phyloP scores from a whole-genome alignment of 2,329 filamentous ascomycete species.

The Microsporum ferrugineum region DNA sequence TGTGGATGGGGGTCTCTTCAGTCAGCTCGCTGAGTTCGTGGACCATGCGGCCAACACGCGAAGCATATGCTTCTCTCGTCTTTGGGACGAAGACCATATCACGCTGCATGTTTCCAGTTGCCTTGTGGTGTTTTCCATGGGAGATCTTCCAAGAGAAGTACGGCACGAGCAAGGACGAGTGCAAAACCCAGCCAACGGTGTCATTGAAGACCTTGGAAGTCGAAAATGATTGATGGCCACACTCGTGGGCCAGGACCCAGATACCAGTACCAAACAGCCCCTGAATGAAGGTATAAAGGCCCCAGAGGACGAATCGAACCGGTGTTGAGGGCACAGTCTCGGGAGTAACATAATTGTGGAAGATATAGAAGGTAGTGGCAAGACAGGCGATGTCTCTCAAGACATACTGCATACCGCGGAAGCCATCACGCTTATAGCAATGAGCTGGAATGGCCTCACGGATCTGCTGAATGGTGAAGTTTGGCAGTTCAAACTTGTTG shows the following conservation, averaged over 20 bases:
- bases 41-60: slow-evolving; percentile 57
- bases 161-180: slow-evolving; percentile 79
- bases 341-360: slow-evolving; percentile 80
- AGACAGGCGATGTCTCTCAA: slow-evolving; percentile 65
- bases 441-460: slow-evolving; percentile 94
- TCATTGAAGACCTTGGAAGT: slow-evolving; percentile 85
- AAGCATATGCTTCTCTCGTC: slow-evolving; percentile 71
- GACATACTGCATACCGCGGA: slow-evolving; percentile 69
- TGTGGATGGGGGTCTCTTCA: slow-evolving; percentile 87
- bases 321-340: slow-evolving; percentile 63
- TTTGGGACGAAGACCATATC: slow-evolving; percentile 99
- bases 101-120: slow-evolving; percentile 89
- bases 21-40: slow-evolving; percentile 81
- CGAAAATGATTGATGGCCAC: slow-evolving; percentile 93
- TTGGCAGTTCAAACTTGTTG: slow-evolving; percentile 83
- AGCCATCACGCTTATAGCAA: slow-evolving; percentile 80
- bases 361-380: slow-evolving; percentile 68
- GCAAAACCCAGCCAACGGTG: slow-evolving; percentile 79
- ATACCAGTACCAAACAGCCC: slow-evolving; percentile 86
- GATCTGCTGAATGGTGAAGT: slow-evolving; percentile 97
- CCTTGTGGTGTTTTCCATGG: slow-evolving; percentile 99
- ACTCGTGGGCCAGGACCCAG: slow-evolving; percentile 97
- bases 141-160: slow-evolving; percentile 99
- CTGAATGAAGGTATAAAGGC: slow-evolving; percentile 67
- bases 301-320: slow-evolving; percentile 54